Evolutionary conservation across 495 filamentous ascomycete species (phyloP).

Genomic region (Hyaloscypha bicolor): DNA sequence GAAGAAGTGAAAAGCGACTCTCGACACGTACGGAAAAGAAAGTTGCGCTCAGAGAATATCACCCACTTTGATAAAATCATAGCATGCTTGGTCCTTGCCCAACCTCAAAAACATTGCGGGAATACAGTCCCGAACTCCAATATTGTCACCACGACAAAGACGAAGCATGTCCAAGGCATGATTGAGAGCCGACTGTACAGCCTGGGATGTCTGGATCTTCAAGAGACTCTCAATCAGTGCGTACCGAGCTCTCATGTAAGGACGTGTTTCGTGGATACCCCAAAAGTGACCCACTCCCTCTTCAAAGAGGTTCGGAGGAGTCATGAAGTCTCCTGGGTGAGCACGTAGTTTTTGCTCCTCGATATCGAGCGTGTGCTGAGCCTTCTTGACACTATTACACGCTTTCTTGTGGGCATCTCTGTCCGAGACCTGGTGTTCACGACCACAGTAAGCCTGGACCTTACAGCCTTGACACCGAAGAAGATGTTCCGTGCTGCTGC

Average conservation of each 20-base stretch:
- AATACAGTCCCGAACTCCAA: conserved; percentile 43
- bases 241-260: conserved; percentile 46
- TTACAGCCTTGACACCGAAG: conserved; percentile 36
- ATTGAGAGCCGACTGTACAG: conserved; percentile 41
- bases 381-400: conserved; percentile 44
- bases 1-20: too few species aligned
- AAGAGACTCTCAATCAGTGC: conserved; percentile 36
- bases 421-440: conserved; percentile 46
- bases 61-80: conserved; percentile 45
- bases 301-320: conserved; percentile 41
- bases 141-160: conserved; percentile 47
- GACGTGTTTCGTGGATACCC: conserved; percentile 39
- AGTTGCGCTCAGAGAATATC: not conserved
- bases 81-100: conserved; percentile 54
- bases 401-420: conserved; percentile 42
- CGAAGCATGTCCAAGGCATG: conserved; percentile 43
- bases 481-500: conserved; percentile 27
- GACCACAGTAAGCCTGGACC: conserved; percentile 48
- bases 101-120: conserved; percentile 50
- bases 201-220: conserved; percentile 37
- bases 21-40: too few species aligned
- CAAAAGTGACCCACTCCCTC: conserved; percentile 43
- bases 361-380: conserved; percentile 28
- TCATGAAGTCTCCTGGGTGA: conserved; percentile 33
- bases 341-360: conserved; percentile 42